These are phyloP conservation scores for Pneumocystis sp. DNA, from an alignment of 1,139 yeast genomes.

Conservation along the genomic window DNA sequence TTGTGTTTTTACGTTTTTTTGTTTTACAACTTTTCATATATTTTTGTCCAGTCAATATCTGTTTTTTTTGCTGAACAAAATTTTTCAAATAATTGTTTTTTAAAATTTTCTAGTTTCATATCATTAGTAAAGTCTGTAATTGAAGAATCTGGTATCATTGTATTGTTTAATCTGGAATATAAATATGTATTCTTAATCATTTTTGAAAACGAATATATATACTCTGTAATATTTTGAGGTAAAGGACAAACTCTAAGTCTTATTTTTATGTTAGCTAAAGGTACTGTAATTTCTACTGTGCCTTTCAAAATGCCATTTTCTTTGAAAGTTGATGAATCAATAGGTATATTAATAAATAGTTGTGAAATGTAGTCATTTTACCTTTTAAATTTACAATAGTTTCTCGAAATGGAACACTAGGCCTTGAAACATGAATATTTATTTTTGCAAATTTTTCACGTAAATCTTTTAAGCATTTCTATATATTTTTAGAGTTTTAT, in stretches of 20 bases:
- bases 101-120: conserved; percentile 18
- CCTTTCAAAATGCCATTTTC: conserved; percentile 32
- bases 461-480: conserved; percentile 70
- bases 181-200: not conserved
- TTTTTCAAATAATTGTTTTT: conserved; percentile 14
- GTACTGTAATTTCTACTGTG: conserved; percentile 18
- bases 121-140: not conserved
- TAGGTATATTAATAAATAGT: not conserved
- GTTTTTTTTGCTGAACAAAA: conserved; percentile 16
- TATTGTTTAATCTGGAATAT: not conserved
- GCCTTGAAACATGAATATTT: conserved; percentile 74
- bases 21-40: conserved; percentile 11
- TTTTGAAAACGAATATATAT: conserved; percentile 23
- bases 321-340: conserved; percentile 7
- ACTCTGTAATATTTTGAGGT: conserved; percentile 36
- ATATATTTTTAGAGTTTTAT: not conserved
- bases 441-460: conserved; percentile 85
- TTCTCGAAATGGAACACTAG: conserved; percentile 90
- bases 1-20: conserved; percentile 22
- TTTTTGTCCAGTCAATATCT: conserved; percentile 20
- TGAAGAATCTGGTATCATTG: not conserved
- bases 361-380: conserved; percentile 26
- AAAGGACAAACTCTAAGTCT: conserved; percentile 42
- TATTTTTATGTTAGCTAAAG: conserved; percentile 26
- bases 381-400: conserved; percentile 44